phyloP scores from a whole-genome alignment of 2,329 filamentous ascomycete genomes.

The Exophiala bonariae region DNA sequence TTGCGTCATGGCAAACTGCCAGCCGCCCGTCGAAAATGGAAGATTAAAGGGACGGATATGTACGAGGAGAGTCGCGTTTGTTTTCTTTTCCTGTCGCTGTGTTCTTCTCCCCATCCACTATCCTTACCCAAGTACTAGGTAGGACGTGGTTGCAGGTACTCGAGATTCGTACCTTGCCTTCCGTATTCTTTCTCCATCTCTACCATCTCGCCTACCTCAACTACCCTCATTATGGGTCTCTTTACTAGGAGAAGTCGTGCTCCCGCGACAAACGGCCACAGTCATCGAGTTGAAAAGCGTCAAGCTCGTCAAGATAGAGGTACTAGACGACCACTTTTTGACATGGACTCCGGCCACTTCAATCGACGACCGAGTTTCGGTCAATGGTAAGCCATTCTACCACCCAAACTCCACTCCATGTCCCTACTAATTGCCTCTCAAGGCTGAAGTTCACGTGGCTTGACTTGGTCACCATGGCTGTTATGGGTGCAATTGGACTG shows the following conservation, averaged over 20 bases:
- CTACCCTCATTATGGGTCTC: constrained; percentile 18
- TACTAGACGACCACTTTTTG: constrained; percentile 15
- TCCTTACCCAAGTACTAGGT: too few relatives aligned
- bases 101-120: too few relatives aligned
- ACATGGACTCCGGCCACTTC: constrained; percentile 40
- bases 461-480: constrained; percentile 67
- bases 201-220: not conserved
- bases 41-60: too few relatives aligned
- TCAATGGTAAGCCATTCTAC: constrained; percentile 55
- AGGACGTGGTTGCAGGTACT: too few relatives aligned
- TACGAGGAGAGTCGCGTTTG: too few relatives aligned
- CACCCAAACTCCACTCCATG: not conserved
- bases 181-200: not conserved
- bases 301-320: constrained; percentile 1
- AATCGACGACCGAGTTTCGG: constrained; percentile 60
- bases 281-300: constrained; percentile 1
- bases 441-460: constrained; percentile 58
- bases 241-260: constrained; percentile 13
- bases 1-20: too few relatives aligned
- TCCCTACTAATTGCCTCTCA: not conserved
- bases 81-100: too few relatives aligned
- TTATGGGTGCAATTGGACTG: constrained; percentile 66
- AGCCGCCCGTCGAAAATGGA: too few relatives aligned
- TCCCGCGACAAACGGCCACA: constrained; percentile 9
- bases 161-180: not conserved